Evolutionary conservation across 2,329 filamentous ascomycete genomes (phyloP).

Genomic region (Trichoderma sp.): DNA sequence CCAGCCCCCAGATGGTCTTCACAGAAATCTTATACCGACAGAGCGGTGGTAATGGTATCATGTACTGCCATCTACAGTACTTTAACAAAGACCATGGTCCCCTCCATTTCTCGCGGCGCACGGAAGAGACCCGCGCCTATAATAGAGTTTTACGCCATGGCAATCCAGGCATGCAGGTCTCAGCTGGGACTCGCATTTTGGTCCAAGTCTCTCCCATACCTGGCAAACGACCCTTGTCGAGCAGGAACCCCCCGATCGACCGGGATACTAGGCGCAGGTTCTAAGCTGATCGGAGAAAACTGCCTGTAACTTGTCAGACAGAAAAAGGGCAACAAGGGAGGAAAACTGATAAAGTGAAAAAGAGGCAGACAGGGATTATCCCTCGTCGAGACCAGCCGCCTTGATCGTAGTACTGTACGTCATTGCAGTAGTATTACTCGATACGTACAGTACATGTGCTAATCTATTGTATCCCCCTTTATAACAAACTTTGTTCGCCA

Average conservation of each 20-base stretch:
- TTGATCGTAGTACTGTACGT: not conserved
- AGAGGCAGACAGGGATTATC: slow-evolving; percentile 1
- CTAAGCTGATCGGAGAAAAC: not conserved
- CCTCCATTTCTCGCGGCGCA: not conserved
- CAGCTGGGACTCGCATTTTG: not conserved
- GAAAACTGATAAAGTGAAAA: not conserved
- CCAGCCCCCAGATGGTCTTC: not conserved
- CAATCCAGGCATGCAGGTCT: not conserved
- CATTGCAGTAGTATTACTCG: not conserved
- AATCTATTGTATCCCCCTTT: not conserved
- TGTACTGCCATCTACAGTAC: not conserved
- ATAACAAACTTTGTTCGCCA: not conserved
- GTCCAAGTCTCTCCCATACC: not conserved
- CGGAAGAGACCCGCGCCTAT: slow-evolving; percentile 4
- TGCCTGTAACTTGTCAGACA: not conserved
- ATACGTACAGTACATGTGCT: not conserved
- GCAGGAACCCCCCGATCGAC: slow-evolving; percentile 8
- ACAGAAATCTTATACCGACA: too few relatives aligned
- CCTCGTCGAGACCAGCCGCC: not conserved
- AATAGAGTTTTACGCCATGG: not conserved
- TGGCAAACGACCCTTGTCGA: not conserved
- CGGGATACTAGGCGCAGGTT: not conserved
- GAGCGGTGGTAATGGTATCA: not conserved
- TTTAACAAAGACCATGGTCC: not conserved
- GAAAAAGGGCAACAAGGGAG: not conserved